These are phyloP conservation scores for Marchantia polymorpha DNA, from an alignment of 225 moss, liverwort and hornwort genomes.

Conservation along the genomic window DNA sequence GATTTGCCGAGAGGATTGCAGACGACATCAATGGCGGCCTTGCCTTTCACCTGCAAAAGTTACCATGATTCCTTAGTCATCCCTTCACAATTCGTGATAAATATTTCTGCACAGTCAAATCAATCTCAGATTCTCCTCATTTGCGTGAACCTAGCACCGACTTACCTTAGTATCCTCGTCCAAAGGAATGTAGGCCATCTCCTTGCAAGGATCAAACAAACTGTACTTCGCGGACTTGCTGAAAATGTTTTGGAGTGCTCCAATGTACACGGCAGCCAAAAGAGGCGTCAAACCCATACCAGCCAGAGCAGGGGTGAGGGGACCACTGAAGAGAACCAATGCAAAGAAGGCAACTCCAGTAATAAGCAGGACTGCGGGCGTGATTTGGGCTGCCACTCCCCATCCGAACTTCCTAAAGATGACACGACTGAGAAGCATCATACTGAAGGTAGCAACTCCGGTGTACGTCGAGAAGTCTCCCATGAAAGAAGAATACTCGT, in stretches of 20 bases:
- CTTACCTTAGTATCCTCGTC: conserved; percentile 96
- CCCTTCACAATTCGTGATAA: background rate
- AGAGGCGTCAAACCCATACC: conserved; percentile 83
- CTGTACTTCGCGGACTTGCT: conserved; percentile 99
- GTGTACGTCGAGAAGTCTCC: conserved; percentile 97
- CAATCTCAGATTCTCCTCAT: background rate
- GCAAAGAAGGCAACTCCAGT: conserved; percentile 97
- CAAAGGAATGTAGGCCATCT: conserved; percentile 98
- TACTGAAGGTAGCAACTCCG: conserved; percentile 88
- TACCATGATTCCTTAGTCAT: background rate
- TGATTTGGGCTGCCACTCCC: conserved; percentile 96
- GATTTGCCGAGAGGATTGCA: conserved; percentile 99
- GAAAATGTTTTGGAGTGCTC: conserved; percentile 97
- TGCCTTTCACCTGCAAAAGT: conserved; percentile 84
- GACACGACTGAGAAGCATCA: conserved; percentile 97
- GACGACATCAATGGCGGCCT: conserved; percentile 97
- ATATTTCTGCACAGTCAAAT: conserved; percentile 1
- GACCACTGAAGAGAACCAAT: conserved; percentile 81
- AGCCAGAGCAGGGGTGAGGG: conserved; percentile 76
- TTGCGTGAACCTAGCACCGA: background rate
- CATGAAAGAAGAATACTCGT: conserved; percentile 98
- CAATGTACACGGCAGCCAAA: conserved; percentile 93
- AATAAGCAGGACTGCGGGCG: conserved; percentile 82
- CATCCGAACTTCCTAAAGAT: conserved; percentile 98
- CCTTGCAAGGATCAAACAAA: conserved; percentile 99